Conservation (phyloP, 805 yeast genomes). For the Saccharomycopsis guyanensis region DNA sequence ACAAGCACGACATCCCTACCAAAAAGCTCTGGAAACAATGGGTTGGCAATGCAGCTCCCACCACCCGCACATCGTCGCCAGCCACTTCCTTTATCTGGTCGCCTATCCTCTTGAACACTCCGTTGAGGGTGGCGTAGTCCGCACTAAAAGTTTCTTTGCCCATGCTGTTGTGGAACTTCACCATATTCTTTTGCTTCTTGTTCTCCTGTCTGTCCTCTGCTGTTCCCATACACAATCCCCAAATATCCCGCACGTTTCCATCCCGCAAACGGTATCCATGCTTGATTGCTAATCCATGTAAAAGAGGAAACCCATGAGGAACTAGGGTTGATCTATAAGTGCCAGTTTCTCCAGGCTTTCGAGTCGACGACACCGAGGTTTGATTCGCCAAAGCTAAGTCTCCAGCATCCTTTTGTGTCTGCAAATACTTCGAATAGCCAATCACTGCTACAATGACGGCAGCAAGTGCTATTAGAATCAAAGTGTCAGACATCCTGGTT, state of each 20-base stretch:
- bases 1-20: slow-evolving; percentile 16
- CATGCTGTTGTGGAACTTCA: slow-evolving; percentile 2
- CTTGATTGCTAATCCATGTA: slow-evolving; percentile 50
- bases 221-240: slow-evolving; percentile 31
- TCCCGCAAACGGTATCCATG: slow-evolving; percentile 46
- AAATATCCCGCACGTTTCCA: slow-evolving; percentile 54
- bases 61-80: not conserved
- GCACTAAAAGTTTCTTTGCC: slow-evolving; percentile 6
- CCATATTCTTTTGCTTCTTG: not conserved
- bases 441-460: slow-evolving; percentile 1
- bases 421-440: slow-evolving; percentile 18
- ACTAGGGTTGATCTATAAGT: slow-evolving; percentile 54
- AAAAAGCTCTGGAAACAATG: slow-evolving; percentile 11
- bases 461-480: not conserved
- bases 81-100: not conserved
- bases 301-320: slow-evolving; percentile 50
- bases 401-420: slow-evolving; percentile 18
- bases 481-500: not conserved
- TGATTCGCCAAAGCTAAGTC: slow-evolving; percentile 31
- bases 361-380: slow-evolving; percentile 45
- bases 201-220: slow-evolving; percentile 19
- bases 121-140: slow-evolving; percentile 10
- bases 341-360: slow-evolving; percentile 52
- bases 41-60: slow-evolving; percentile 14
- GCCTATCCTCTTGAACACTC: not conserved